These are phyloP conservation scores for Pseudodiploospora longispora DNA, from an alignment of 2,329 filamentous ascomycete species.

Conservation along the genomic window DNA sequence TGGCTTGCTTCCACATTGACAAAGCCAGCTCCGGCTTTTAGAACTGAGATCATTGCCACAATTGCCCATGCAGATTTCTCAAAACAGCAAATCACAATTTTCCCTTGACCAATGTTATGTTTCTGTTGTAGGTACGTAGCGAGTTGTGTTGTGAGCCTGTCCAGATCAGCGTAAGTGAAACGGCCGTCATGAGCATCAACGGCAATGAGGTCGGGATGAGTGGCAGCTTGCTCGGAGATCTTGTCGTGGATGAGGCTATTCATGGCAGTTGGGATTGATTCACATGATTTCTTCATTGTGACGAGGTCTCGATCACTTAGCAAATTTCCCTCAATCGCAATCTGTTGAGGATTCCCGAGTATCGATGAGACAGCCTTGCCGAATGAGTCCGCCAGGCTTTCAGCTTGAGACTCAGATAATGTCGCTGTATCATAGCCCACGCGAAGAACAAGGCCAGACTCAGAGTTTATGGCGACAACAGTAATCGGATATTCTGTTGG, in stretches of 20 bases:
- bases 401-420: not conserved
- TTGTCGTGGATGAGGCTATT: not conserved
- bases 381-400: not conserved
- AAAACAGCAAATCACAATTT: slow-evolving; percentile 1
- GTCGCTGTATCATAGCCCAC: not conserved
- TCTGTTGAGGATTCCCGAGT: not conserved
- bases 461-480: not conserved
- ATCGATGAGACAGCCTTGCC: not conserved
- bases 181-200: not conserved
- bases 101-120: slow-evolving; percentile 16
- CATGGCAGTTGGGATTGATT: not conserved
- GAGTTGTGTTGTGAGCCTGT: not conserved
- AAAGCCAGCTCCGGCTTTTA: slow-evolving; percentile 12
- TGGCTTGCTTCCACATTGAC: slow-evolving; percentile 9
- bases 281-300: not conserved
- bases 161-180: not conserved
- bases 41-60: slow-evolving; percentile 12
- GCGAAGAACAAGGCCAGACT: not conserved
- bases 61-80: slow-evolving; percentile 20
- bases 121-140: not conserved
- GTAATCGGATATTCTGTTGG: not conserved
- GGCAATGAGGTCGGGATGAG: not conserved
- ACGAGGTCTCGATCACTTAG: not conserved
- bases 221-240: not conserved
- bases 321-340: no score